Conservation (phyloP, 225 moss, liverwort and hornwort species). For the Pseudoscleropodium purum region DNA sequence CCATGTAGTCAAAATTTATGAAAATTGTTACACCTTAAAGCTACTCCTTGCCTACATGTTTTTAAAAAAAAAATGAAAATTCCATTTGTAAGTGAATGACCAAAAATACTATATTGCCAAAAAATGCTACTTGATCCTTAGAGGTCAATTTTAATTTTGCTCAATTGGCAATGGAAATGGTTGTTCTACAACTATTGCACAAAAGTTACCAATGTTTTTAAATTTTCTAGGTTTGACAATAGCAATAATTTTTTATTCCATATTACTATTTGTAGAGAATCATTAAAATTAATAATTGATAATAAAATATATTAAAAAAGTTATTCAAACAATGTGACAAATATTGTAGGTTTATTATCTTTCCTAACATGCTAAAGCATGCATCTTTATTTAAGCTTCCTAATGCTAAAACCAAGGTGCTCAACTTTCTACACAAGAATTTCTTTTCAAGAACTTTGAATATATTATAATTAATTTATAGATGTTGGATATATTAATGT, state of each 20-base stretch:
- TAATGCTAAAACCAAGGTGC: constrained; percentile 61
- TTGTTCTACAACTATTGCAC: neutral
- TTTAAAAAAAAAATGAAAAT: neutral
- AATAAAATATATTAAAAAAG: neutral
- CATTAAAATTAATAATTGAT: too few relatives aligned
- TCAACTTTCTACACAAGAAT: neutral
- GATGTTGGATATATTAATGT: neutral
- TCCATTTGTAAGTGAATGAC: neutral
- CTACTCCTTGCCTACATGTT: neutral
- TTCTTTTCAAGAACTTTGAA: neutral
- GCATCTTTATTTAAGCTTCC: constrained; percentile 64
- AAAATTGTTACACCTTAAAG: too few relatives aligned
- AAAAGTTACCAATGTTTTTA: neutral
- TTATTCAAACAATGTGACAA: neutral
- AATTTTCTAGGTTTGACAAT: fast-evolving
- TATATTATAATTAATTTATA: neutral
- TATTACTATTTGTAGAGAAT: neutral
- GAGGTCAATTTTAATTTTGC: too few relatives aligned
- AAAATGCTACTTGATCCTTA: too few relatives aligned
- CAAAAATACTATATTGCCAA: too few relatives aligned
- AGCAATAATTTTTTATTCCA: neutral
- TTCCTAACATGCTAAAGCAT: constrained; percentile 77
- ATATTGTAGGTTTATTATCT: constrained; percentile 51
- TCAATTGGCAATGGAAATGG: neutral
- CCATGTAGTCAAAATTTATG: too few relatives aligned